phyloP scores from a whole-genome alignment of 352 stramenopile species.

The Pythium chondricola region DNA sequence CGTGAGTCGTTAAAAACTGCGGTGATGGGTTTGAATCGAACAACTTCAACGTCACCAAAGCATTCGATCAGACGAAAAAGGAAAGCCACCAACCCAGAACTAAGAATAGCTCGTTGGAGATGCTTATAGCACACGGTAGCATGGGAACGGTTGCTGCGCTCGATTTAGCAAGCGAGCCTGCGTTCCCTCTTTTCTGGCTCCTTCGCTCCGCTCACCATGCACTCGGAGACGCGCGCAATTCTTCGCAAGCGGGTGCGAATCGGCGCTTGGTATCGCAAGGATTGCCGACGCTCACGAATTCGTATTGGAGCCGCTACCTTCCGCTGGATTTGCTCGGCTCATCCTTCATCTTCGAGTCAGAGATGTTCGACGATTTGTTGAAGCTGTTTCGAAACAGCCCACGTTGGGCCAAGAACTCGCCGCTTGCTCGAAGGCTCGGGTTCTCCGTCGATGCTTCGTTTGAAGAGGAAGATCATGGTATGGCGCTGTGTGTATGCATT shows the following conservation, averaged over 20 bases:
- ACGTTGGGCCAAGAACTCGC: conserved; percentile 63
- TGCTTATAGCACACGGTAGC: not conserved
- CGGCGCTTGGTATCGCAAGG: too few relatives aligned
- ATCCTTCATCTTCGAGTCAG: not conserved
- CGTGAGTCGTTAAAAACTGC: too few relatives aligned
- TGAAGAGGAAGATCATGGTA: conserved; percentile 56
- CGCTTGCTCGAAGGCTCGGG: conserved; percentile 60
- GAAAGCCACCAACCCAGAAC: too few relatives aligned
- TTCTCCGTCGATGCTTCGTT: conserved; percentile 59
- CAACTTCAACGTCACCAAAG: too few relatives aligned
- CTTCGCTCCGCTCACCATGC: not conserved
- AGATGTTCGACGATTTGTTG: conserved; percentile 47
- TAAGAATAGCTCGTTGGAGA: too few relatives aligned
- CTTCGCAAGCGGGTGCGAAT: too few relatives aligned
- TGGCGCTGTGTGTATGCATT: too few relatives aligned
- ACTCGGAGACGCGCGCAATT: too few relatives aligned
- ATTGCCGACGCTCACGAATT: not conserved
- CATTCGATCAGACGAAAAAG: too few relatives aligned
- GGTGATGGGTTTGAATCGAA: too few relatives aligned
- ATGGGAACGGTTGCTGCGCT: not conserved
- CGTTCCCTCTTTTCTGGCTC: not conserved
- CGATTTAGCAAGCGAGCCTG: not conserved
- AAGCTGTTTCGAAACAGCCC: conserved; percentile 81
- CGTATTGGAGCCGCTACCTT: not conserved
- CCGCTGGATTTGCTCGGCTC: not conserved